phyloP scores from a whole-genome alignment of 768 basidiomycete species.

The Sistotremastrum suecicum region DNA sequence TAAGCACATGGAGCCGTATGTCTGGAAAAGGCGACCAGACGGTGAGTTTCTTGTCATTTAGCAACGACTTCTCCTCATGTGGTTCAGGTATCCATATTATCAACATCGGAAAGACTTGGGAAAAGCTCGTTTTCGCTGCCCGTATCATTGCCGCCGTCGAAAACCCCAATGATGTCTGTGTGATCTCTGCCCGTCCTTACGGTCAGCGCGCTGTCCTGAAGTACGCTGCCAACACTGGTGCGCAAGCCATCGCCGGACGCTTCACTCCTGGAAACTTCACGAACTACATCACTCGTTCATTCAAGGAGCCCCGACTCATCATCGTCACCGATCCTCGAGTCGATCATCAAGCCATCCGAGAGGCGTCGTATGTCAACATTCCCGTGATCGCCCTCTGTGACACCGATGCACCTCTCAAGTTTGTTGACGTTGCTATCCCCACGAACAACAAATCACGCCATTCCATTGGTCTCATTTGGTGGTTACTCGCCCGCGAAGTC shows the following conservation, averaged over 20 bases:
- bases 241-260: constrained; percentile 96
- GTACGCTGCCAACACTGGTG: constrained; percentile 95
- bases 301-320: constrained; percentile 99
- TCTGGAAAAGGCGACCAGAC: constrained; percentile 92
- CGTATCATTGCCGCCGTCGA: constrained; percentile 95
- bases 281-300: constrained; percentile 98
- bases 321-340: constrained; percentile 98
- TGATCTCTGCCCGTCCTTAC: constrained; percentile 96
- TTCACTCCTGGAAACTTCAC: constrained; percentile 99
- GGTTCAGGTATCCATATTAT: constrained; percentile 80
- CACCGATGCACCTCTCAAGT: constrained; percentile 94
- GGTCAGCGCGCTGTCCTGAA: constrained; percentile 99
- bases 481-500: constrained; percentile 94
- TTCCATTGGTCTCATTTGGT: constrained; percentile 95
- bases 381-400: constrained; percentile 99
- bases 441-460: constrained; percentile 99
- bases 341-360: constrained; percentile 99
- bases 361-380: constrained; percentile 99
- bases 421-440: constrained; percentile 97
- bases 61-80: neutral
- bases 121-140: constrained; percentile 96
- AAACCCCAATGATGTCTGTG: constrained; percentile 96
- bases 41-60: constrained; percentile 39
- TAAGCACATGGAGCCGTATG: constrained; percentile 97
- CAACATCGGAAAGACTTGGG: constrained; percentile 99